Evolutionary conservation across 805 yeast species (phyloP), one percentile per base, ranked within the genome.

Genomic region (Saturnispora bothae): DNA sequence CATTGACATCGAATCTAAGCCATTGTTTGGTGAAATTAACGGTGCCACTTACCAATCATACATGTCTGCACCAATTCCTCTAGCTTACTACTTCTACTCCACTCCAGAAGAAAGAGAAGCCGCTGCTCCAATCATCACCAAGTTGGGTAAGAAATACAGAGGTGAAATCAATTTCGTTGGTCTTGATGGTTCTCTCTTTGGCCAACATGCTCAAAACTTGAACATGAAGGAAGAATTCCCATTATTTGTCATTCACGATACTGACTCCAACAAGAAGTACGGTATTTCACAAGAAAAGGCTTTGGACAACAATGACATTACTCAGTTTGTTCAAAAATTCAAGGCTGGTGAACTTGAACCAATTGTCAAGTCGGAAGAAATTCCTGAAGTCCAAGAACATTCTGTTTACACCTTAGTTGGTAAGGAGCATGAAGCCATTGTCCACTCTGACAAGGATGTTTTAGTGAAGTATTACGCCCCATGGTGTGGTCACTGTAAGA

Each of bases 401-500:
- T 68, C 67, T 37, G 75, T 80, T 38, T 66, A 68, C 57, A 79
- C 74, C 54, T 69, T 89, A 49, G 96, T 89, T 44, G 95, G 85
- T 49, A 72, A 76, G 64, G 84, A 77, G 54, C 92, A 84, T 63
- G 80, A 82, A 36, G 74, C 69, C 25, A 63, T 84, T 43, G 71
- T 84, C 38, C 61, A 60, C 22, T 77, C 78, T 51, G 53, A 56
- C 37, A 80, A 76, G 64, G 89, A 82, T 56, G 78, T 83, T 27
- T 94, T 86, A 15, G 88, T 85, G 17, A 85, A 86, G 62, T 88
- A 88, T 59, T 88, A 81, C 57, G 96, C 97, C 6, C 96, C 96
- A 28, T 88, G 97, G 97, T 89, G 98, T 64, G 96, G 96, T 6
- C 85, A 89, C 59, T 89, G 98, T 61, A 70, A 77, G 50, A 70